Conservation (phyloP, 805 yeast genomes). For the Pichia nakasei region DNA sequence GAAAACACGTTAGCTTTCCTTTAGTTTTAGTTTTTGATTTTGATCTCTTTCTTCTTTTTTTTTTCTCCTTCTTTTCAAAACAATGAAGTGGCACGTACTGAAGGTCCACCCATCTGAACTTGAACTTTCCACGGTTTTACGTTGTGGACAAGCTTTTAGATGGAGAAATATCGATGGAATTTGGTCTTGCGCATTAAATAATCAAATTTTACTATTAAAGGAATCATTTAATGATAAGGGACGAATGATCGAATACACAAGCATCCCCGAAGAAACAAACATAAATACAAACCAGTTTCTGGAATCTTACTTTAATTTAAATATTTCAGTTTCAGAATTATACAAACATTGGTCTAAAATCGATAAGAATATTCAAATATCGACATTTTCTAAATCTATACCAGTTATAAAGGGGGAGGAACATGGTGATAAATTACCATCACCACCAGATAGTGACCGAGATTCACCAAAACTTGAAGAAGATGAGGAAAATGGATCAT, state of each 20-base stretch:
- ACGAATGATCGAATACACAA: slow-evolving; percentile 40
- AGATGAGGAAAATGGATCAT: neutral
- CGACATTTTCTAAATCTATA: too few relatives aligned
- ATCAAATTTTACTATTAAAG: slow-evolving; percentile 53
- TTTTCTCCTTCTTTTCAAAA: neutral
- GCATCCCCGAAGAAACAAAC: slow-evolving; percentile 15
- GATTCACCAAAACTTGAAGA: neutral
- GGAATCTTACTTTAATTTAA: slow-evolving; percentile 61
- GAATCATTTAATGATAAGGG: neutral
- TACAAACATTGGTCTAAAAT: slow-evolving; percentile 52
- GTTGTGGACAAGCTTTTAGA: slow-evolving; percentile 80
- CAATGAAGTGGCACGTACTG: slow-evolving; percentile 23
- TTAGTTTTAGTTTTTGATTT: too few relatives aligned
- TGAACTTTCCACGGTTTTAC: slow-evolving; percentile 51
- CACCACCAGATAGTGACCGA: slow-evolving; percentile 12
- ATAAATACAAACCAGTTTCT: slow-evolving; percentile 33
- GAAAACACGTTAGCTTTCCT: too few relatives aligned
- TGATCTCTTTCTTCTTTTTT: too few relatives aligned
- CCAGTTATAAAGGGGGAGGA: neutral
- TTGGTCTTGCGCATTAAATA: slow-evolving; percentile 59
- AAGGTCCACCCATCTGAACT: slow-evolving; percentile 36
- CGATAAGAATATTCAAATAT: slow-evolving; percentile 40
- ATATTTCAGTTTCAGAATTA: slow-evolving; percentile 43
- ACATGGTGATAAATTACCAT: neutral
- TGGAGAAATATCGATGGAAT: slow-evolving; percentile 59